Conservation (phyloP, 129 eudicot genomes). For the Tagetes patula region DNA sequence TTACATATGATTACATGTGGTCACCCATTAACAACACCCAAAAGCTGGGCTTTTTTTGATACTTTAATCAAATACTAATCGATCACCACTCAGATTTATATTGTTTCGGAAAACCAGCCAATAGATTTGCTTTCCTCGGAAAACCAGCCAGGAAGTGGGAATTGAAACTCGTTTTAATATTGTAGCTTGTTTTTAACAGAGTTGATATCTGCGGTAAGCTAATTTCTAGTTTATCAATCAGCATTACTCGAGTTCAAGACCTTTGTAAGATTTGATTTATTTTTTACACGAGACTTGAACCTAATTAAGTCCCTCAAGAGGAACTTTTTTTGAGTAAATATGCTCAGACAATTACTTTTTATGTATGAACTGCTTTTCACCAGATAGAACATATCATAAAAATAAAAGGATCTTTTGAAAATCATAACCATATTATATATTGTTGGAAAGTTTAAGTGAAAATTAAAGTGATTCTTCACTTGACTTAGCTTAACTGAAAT, state of each 20-base stretch:
- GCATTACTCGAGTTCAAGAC: no score
- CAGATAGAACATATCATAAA: neutral
- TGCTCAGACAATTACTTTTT: no score
- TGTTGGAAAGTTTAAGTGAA: neutral
- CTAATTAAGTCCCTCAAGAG: no score
- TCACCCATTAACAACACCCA: slow-evolving; percentile 31
- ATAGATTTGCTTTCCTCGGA: slow-evolving; percentile 18
- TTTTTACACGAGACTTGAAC: no score
- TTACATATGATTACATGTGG: slow-evolving; percentile 21
- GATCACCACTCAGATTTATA: no score
- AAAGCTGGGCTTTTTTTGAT: slow-evolving; percentile 30
- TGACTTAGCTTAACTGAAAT: no score
- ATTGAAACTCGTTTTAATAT: slow-evolving; percentile 17
- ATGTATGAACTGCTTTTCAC: slow-evolving; percentile 4
- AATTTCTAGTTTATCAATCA: no score
- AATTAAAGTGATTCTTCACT: no score
- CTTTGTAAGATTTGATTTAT: no score
- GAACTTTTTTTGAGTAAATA: no score
- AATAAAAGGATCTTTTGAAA: neutral
- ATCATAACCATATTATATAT: neutral
- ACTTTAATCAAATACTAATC: slow-evolving; percentile 24
- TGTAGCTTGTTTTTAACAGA: neutral
- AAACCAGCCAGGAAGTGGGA: no score
- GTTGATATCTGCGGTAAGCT: no score
- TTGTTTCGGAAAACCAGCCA: slow-evolving; percentile 23